These are phyloP conservation scores for Pseudogymnoascus sp. DNA, from an alignment of 2,329 filamentous ascomycete genomes.

Conservation along the genomic window DNA sequence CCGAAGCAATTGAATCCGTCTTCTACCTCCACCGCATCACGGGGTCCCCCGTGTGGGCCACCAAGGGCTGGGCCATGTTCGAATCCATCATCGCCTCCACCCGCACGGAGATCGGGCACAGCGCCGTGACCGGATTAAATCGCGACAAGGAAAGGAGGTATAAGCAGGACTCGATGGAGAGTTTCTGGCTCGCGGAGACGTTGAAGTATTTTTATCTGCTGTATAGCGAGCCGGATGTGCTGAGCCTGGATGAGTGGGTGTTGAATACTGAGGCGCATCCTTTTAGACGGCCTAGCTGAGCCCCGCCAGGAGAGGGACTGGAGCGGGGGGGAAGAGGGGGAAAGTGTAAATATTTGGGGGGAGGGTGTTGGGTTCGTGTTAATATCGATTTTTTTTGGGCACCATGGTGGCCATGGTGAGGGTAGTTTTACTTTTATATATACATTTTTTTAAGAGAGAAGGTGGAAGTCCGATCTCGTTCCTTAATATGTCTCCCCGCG, in stretches of 20 bases:
- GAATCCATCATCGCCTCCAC: conserved; percentile 59
- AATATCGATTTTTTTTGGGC: background rate
- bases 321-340: too few species aligned
- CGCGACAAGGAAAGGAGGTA: conserved; percentile 31
- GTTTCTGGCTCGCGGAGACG: conserved; percentile 85
- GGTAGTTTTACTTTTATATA: background rate
- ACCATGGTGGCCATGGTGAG: background rate
- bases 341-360: conserved; percentile 11
- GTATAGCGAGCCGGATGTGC: conserved; percentile 56
- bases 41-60: conserved; percentile 64
- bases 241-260: conserved; percentile 60
- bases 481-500: background rate
- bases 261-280: conserved; percentile 39
- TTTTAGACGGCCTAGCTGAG: conserved; percentile 22
- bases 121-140: conserved; percentile 59
- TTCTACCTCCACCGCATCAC: conserved; percentile 90
- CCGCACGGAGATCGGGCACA: conserved; percentile 57
- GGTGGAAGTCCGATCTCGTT: background rate
- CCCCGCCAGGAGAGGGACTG: too few species aligned
- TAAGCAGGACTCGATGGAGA: conserved; percentile 64
- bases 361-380: background rate
- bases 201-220: conserved; percentile 88
- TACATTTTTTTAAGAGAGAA: background rate
- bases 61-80: conserved; percentile 85
- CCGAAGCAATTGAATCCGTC: conserved; percentile 80